Percentiles rank a stretch among this genome's conserved stretches.
Evolutionary conservation across 768 basidiomycete genomes (phyloP).

Genomic region (Cyclocybe aegerita): DNA sequence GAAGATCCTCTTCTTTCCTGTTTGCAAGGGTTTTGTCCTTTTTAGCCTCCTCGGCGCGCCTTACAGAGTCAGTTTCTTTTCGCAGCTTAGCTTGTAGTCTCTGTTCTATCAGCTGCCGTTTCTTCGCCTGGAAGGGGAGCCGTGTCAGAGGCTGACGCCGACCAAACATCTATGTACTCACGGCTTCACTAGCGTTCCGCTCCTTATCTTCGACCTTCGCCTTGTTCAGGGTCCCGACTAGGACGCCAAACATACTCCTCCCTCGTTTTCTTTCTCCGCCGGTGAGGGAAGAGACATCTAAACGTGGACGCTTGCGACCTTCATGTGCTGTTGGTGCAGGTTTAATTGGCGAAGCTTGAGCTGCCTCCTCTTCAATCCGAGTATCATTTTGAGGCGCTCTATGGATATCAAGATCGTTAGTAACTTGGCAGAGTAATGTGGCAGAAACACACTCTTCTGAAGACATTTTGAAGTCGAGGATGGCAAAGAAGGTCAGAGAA

Average conservation of each 20-base stretch:
- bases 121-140: slow-evolving; percentile 62
- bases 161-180: slow-evolving; percentile 30
- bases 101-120: slow-evolving; percentile 79
- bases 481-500: slow-evolving; percentile 15
- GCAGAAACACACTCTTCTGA: slow-evolving; percentile 45
- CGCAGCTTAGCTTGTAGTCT: slow-evolving; percentile 82
- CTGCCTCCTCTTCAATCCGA: slow-evolving; percentile 27
- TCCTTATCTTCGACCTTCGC: slow-evolving; percentile 87
- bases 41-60: slow-evolving; percentile 83
- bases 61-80: slow-evolving; percentile 85
- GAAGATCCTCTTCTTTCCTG: slow-evolving; percentile 80
- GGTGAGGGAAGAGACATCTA: slow-evolving; percentile 53
- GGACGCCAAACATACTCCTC: slow-evolving; percentile 84
- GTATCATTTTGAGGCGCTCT: slow-evolving; percentile 29
- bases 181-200: slow-evolving; percentile 83
- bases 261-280: slow-evolving; percentile 66
- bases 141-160: neutral
- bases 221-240: slow-evolving; percentile 82
- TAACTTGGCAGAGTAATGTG: neutral
- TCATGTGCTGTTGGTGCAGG: slow-evolving; percentile 41
- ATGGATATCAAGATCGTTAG: neutral
- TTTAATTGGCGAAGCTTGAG: slow-evolving; percentile 39
- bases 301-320: slow-evolving; percentile 68
- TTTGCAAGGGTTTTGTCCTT: slow-evolving; percentile 76
- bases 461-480: slow-evolving; percentile 37